A percentile compares a stretch with the other conserved stretches of the same genome.
Conservation (phyloP, 306 rosid species). For the Neltuma alba region DNA sequence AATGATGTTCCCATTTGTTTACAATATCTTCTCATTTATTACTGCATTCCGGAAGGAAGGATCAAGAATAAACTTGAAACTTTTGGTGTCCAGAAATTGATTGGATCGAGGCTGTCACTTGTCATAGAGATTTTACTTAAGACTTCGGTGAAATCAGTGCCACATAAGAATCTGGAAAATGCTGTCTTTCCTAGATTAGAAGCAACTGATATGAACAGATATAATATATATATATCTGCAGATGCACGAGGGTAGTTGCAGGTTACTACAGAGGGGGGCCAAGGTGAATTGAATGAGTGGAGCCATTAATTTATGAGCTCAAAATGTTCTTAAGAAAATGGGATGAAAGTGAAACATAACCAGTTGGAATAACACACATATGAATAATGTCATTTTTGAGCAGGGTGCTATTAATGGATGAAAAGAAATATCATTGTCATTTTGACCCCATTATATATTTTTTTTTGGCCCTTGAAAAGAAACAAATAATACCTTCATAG, state of each 20-base stretch:
- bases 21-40: background rate
- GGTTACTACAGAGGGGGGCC: slow-evolving; percentile 10
- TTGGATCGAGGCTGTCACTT: background rate
- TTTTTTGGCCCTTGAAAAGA: background rate
- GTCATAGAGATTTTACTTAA: background rate
- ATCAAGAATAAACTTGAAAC: background rate
- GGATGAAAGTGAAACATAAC: background rate
- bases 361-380: background rate
- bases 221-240: background rate
- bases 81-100: background rate
- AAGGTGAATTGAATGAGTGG: slow-evolving; percentile 1
- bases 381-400: background rate
- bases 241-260: background rate
- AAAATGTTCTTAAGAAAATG: background rate
- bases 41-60: background rate
- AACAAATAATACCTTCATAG: background rate
- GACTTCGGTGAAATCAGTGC: background rate
- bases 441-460: background rate
- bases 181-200: background rate
- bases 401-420: background rate
- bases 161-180: background rate
- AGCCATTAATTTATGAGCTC: background rate
- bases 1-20: slow-evolving; percentile 4
- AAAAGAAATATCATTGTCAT: background rate
- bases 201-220: background rate